phyloP scores from a whole-genome alignment of 305 asterid genomes.

The Andrographis paniculata region DNA sequence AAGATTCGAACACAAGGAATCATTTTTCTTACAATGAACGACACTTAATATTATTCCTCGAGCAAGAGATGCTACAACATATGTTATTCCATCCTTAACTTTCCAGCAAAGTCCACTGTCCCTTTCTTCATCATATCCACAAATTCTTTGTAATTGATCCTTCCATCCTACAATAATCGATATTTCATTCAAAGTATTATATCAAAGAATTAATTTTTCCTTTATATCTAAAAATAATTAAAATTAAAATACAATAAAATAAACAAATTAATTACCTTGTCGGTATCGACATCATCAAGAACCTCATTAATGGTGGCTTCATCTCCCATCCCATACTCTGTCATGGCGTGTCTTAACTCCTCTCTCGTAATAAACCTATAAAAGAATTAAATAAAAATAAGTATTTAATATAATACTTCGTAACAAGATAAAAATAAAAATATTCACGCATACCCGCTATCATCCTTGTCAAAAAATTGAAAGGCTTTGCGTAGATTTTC shows the following conservation, averaged over 20 bases:
- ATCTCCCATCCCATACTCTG: conserved; percentile 81
- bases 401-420: no score
- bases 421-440: not conserved
- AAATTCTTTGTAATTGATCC: conserved; percentile 69
- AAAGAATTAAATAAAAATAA: no score
- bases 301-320: conserved; percentile 80
- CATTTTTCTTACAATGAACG: no score
- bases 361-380: conserved; percentile 77
- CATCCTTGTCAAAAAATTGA: conserved; percentile 61
- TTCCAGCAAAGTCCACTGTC: conserved; percentile 30
- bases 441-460: conserved; percentile 41
- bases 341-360: conserved; percentile 76
- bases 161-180: conserved; percentile 50
- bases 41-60: no score
- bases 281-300: conserved; percentile 73
- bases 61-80: no score
- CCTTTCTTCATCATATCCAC: conserved; percentile 82
- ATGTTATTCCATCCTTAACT: conserved; percentile 10
- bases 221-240: not conserved
- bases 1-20: no score
- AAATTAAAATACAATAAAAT: no score
- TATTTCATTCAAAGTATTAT: no score
- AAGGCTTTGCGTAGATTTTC: conserved; percentile 69
- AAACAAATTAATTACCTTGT: conserved; percentile 31
- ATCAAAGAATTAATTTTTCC: not conserved